A percentile compares a stretch with the other conserved stretches of the same genome.
Conservation (phyloP, 2,329 filamentous ascomycete genomes). For the Trichophaea hybrida region DNA sequence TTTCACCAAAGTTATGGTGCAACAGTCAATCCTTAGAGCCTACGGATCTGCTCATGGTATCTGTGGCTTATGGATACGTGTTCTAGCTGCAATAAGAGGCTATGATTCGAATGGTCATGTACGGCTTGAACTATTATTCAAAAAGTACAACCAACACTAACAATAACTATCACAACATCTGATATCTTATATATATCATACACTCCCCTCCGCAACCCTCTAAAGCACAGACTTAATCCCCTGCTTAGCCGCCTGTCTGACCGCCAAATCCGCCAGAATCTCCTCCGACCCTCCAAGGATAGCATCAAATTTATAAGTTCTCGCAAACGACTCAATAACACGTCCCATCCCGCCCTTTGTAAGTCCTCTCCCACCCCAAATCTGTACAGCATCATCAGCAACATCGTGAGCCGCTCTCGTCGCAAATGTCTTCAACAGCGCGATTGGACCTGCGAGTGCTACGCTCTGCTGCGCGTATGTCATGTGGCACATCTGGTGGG, state of each 20-base stretch:
- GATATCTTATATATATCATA: neutral
- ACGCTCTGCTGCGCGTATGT: constrained; percentile 60
- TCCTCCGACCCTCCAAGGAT: constrained; percentile 73
- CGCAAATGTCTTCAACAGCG: constrained; percentile 62
- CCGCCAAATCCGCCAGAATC: constrained; percentile 64
- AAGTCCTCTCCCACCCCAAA: constrained; percentile 68
- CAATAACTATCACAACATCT: neutral
- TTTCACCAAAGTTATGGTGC: no score
- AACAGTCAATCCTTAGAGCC: no score
- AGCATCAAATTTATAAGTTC: constrained; percentile 69
- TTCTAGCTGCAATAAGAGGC: no score
- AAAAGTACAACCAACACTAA: no score
- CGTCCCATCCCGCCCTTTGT: constrained; percentile 74
- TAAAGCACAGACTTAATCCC: constrained; percentile 78
- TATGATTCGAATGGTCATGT: no score
- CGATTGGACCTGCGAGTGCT: constrained; percentile 66
- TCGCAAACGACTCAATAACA: constrained; percentile 57
- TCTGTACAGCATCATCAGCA: constrained; percentile 70
- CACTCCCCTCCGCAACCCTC: neutral
- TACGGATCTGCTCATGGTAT: no score
- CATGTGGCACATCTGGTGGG: constrained; percentile 81
- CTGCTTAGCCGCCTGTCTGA: constrained; percentile 66
- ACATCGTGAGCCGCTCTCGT: constrained; percentile 70
- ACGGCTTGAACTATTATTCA: no score
- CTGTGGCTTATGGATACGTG: no score